Evolutionary conservation across 1,139 yeast genomes (phyloP), one percentile per base, ranked within the genome.

Genomic region (Saccharomycopsis crataegensis): DNA sequence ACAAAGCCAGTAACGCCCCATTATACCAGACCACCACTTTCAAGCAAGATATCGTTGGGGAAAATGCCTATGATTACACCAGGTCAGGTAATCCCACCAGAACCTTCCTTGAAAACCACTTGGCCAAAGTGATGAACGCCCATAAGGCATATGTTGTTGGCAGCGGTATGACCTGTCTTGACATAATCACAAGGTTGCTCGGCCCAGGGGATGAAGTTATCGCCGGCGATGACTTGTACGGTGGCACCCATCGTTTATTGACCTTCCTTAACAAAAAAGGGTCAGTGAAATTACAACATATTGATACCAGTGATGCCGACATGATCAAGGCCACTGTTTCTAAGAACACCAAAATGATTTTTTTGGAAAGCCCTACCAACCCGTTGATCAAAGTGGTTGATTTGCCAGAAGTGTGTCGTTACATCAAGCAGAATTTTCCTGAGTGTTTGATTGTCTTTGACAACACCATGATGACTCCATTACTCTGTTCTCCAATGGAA

Each of bases 71-170:
- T 67, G 97, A 90, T 68, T 90, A 90, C 68, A 88, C 97, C 0
- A 76, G 97, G 63, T 84, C 94, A n/a, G 97, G 97, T 2, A 90
- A 90, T 68, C 97, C 97, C 36, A 88, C 97, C 1, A 76, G 97
- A 68, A 80, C 94, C 0, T 80, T 80, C 50, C 72, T 89, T 57
- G 96, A 90, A 67, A 74, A 79, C 53, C 95, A 90, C 62, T 66
- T 90, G 62, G 83, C 88, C 49, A 79, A 80, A 61, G 78, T 90
- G 63, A 88, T 88, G 84, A 62, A 62, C 51, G 91, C 95, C 9
- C 71, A 77, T 46, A 78, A 83, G 53, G 81, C 89, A 1, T 83
- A 77, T 62, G 96, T 95, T 4, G 96, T 90, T 11, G 82, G 91
- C 42, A 82, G 91, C 54, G 97, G 97, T 36, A 90, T 90, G 97